phyloP scores from a whole-genome alignment of 805 yeast genomes.

The Wickerhamomyces sydowiorum region DNA sequence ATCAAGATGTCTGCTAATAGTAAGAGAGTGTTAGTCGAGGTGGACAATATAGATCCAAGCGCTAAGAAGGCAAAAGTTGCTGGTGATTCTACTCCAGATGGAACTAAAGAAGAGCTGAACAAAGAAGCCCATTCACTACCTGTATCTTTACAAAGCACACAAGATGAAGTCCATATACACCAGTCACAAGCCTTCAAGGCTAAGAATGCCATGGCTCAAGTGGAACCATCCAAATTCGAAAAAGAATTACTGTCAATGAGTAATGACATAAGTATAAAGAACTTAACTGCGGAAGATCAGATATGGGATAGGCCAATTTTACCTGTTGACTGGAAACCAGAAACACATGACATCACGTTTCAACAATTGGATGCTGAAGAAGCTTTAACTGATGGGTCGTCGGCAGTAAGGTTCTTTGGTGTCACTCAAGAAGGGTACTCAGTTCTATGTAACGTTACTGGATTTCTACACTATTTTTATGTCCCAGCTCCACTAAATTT shows the following conservation, averaged over 20 bases:
- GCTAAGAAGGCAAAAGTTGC: slow-evolving; percentile 14
- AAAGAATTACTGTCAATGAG: slow-evolving; percentile 43
- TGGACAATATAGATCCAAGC: not conserved
- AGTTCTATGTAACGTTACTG: slow-evolving; percentile 82
- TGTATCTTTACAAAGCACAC: slow-evolving; percentile 13
- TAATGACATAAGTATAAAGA: slow-evolving; percentile 24
- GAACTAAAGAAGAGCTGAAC: slow-evolving; percentile 16
- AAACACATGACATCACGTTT: slow-evolving; percentile 52
- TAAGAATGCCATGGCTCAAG: slow-evolving; percentile 21
- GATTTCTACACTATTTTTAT: slow-evolving; percentile 84
- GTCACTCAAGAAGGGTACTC: slow-evolving; percentile 86
- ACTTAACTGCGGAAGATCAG: slow-evolving; percentile 23
- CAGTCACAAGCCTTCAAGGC: slow-evolving; percentile 25
- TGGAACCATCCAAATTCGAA: slow-evolving; percentile 45
- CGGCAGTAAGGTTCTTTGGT: slow-evolving; percentile 83
- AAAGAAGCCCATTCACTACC: slow-evolving; percentile 23
- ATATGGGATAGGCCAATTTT: slow-evolving; percentile 55
- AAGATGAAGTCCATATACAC: slow-evolving; percentile 16
- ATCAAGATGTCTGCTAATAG: not conserved
- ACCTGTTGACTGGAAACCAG: slow-evolving; percentile 43
- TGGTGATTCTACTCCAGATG: slow-evolving; percentile 12
- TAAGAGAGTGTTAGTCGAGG: slow-evolving; percentile 5
- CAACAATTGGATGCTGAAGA: slow-evolving; percentile 97
- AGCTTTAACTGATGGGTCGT: slow-evolving; percentile 47
- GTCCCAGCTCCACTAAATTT: slow-evolving; percentile 88